Conservation (phyloP, 148 eudicot species). For the Pouteria glomerata region DNA sequence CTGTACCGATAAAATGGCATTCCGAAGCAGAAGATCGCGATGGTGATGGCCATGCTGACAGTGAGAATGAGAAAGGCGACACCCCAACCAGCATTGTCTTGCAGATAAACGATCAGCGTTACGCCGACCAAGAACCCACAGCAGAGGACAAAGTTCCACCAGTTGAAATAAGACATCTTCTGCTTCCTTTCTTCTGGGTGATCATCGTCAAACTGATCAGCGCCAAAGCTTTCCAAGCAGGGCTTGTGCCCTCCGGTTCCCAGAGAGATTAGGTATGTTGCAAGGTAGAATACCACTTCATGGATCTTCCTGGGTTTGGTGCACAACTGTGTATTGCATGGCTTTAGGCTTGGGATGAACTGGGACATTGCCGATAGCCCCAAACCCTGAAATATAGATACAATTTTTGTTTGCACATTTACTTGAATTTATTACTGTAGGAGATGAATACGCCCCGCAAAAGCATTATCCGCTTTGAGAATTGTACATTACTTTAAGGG, state of each 20-base stretch:
- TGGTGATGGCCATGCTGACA: slow-evolving; percentile 9
- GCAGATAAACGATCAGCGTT: slow-evolving; percentile 15
- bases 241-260: slow-evolving; percentile 19
- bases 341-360: slow-evolving; percentile 20
- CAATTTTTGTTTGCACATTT: background rate
- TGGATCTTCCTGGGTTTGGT: slow-evolving; percentile 9
- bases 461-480: no score
- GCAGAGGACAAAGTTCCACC: slow-evolving; percentile 39
- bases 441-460: no score
- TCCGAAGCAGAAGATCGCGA: slow-evolving; percentile 15
- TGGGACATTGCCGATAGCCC: slow-evolving; percentile 16
- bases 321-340: slow-evolving; percentile 16
- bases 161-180: slow-evolving; percentile 42
- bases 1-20: slow-evolving; percentile 20
- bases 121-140: slow-evolving; percentile 35
- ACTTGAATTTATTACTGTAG: no score
- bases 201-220: slow-evolving; percentile 14
- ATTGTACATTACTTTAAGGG: no score
- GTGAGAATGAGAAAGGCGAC: slow-evolving; percentile 14
- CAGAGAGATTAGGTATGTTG: slow-evolving; percentile 9
- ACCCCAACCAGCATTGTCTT: slow-evolving; percentile 17
- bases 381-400: slow-evolving; percentile 6
- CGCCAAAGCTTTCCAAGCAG: slow-evolving; percentile 17
- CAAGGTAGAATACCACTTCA: slow-evolving; percentile 7
- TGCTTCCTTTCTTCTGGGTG: slow-evolving; percentile 13